Evolutionary conservation across 768 basidiomycete genomes (phyloP).

Genomic region (Kwoniella dejecticola): DNA sequence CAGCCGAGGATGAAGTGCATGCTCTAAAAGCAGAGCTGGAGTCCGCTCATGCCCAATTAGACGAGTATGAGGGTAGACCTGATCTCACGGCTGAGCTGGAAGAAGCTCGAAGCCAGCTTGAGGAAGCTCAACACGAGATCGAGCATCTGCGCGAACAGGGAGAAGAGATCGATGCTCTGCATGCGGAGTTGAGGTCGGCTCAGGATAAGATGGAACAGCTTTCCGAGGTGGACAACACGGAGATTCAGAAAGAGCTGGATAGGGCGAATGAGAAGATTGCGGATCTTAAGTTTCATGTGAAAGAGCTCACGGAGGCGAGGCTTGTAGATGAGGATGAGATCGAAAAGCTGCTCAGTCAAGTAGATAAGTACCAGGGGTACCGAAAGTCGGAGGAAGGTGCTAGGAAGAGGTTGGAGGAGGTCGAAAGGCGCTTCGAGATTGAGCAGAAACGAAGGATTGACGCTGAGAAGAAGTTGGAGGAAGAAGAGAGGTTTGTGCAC

Average conservation of each 20-base stretch:
- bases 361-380: slow-evolving; percentile 60
- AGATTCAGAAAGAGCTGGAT: not conserved
- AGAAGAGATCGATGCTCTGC: not conserved
- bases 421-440: slow-evolving; percentile 32
- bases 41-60: slow-evolving; percentile 8
- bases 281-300: slow-evolving; percentile 47
- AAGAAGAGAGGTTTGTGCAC: slow-evolving; percentile 58
- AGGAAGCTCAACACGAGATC: not conserved
- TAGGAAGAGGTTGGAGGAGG: slow-evolving; percentile 61
- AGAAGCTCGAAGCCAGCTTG: not conserved
- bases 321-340: slow-evolving; percentile 59
- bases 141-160: not conserved
- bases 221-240: not conserved
- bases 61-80: slow-evolving; percentile 3
- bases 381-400: slow-evolving; percentile 63
- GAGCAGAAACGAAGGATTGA: slow-evolving; percentile 53
- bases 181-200: not conserved
- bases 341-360: slow-evolving; percentile 46
- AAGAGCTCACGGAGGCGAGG: slow-evolving; percentile 54
- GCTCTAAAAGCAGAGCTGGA: slow-evolving; percentile 24
- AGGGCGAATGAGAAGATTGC: slow-evolving; percentile 21
- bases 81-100: not conserved
- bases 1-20: slow-evolving; percentile 4
- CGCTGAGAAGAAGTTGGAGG: slow-evolving; percentile 57
- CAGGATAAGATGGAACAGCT: not conserved